A percentile compares a stretch with the other conserved stretches of the same genome.
Conservation (phyloP, 345 rosid species). For the Noccaea bulbosa region DNA sequence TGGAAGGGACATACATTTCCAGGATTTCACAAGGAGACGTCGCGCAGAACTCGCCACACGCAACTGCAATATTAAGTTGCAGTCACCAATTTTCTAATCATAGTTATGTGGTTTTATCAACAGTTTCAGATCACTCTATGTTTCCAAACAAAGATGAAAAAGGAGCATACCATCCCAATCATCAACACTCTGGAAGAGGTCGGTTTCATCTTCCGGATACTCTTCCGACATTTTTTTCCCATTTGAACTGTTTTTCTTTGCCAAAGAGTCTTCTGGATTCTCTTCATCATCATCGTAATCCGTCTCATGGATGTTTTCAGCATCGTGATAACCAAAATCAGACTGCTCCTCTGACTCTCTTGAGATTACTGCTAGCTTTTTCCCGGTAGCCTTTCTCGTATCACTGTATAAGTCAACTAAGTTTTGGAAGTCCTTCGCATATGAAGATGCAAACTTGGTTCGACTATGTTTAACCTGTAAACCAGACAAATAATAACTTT, state of each 20-base stretch:
- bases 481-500: conserved; percentile 23
- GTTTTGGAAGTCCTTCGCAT: conserved; percentile 60
- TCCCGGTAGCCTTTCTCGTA: conserved; percentile 48
- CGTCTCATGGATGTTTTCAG: conserved; percentile 41
- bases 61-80: conserved; percentile 51
- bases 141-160: too few relatives aligned
- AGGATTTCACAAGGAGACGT: conserved; percentile 41
- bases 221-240: conserved; percentile 62
- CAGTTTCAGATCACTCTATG: too few relatives aligned
- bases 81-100: too few relatives aligned
- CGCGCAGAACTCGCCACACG: conserved; percentile 72
- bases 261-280: conserved; percentile 25
- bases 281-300: conserved; percentile 52
- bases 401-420: conserved; percentile 55
- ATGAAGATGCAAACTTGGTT: conserved; percentile 67
- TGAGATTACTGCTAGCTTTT: conserved; percentile 36
- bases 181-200: conserved; percentile 63
- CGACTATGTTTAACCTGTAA: conserved; percentile 80
- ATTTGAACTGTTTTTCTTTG: conserved; percentile 44
- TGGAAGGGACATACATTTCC: conserved; percentile 41
- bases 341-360: conserved; percentile 44
- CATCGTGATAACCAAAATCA: conserved; percentile 37
- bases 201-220: conserved; percentile 75
- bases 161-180: conserved; percentile 84
- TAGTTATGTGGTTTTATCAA: too few relatives aligned